Conservation (phyloP, 495 filamentous ascomycete species). For the Ramalina peruviana region DNA sequence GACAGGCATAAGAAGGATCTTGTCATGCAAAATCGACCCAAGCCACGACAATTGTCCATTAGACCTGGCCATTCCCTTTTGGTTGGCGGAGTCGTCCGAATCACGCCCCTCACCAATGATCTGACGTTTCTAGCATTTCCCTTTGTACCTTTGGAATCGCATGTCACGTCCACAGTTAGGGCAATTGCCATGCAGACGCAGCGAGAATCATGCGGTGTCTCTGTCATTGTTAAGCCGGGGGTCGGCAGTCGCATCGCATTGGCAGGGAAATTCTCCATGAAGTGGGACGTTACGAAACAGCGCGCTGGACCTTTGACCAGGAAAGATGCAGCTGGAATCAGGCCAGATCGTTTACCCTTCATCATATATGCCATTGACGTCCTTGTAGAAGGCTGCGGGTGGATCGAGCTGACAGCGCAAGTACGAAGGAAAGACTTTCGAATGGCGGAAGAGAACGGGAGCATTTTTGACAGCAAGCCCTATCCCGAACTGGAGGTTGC, state of each 20-base stretch:
- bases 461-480: constrained; percentile 10
- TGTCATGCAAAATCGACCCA: constrained; percentile 58
- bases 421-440: constrained; percentile 40
- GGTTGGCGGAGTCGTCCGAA: constrained; percentile 68
- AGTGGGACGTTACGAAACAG: constrained; percentile 65
- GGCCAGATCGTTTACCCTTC: constrained; percentile 52
- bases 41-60: constrained; percentile 53
- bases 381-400: constrained; percentile 79
- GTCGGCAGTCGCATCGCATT: constrained; percentile 39
- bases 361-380: constrained; percentile 66
- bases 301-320: constrained; percentile 48
- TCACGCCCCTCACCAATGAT: constrained; percentile 57
- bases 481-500: constrained; percentile 73
- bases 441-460: neutral
- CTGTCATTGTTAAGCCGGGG: constrained; percentile 43
- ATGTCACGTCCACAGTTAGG: constrained; percentile 67
- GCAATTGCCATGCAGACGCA: constrained; percentile 52
- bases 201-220: constrained; percentile 36
- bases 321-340: constrained; percentile 36
- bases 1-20: constrained; percentile 48
- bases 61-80: constrained; percentile 73
- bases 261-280: constrained; percentile 61
- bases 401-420: constrained; percentile 81
- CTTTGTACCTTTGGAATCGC: constrained; percentile 60
- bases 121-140: constrained; percentile 56